Percentiles rank a stretch among this genome's conserved stretches.
Evolutionary conservation across 2,329 filamentous ascomycete genomes (phyloP).

Genomic region (Hypoxylon sp.): DNA sequence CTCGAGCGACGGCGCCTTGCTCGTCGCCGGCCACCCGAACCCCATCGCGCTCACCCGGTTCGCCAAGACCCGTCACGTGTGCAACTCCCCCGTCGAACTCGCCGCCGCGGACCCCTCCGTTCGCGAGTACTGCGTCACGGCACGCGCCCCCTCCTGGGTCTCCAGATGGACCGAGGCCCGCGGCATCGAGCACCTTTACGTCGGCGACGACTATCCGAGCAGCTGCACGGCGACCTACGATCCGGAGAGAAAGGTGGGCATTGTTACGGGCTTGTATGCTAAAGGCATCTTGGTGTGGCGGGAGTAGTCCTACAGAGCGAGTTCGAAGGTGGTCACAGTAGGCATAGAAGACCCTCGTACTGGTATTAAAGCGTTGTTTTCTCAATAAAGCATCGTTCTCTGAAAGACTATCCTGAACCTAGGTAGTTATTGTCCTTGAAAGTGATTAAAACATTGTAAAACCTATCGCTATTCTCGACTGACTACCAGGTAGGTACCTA

Average conservation of each 20-base stretch:
- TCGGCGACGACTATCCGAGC: conserved; percentile 45
- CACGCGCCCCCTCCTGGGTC: conserved; percentile 40
- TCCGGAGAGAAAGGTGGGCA: conserved; percentile 43
- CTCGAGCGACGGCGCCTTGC: conserved; percentile 43
- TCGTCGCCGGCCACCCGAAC: conserved; percentile 53
- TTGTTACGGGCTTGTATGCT: conserved; percentile 50
- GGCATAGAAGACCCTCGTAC: no score
- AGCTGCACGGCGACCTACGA: conserved; percentile 48
- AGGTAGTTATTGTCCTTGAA: no score
- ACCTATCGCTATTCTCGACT: no score
- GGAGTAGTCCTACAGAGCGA: no score
- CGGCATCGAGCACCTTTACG: conserved; percentile 47
- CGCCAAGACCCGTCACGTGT: conserved; percentile 45
- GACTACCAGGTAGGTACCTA: no score
- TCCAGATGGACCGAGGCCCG: conserved; percentile 48
- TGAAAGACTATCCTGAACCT: no score
- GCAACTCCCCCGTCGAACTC: conserved; percentile 42
- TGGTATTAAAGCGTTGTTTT: no score
- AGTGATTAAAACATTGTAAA: no score
- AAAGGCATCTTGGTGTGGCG: conserved; percentile 46
- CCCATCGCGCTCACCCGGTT: conserved; percentile 46
- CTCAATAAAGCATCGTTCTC: no score
- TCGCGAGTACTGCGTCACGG: conserved; percentile 34
- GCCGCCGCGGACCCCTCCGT: conserved; percentile 35
- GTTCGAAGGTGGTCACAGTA: no score